Evolutionary conservation across 2,329 filamentous ascomycete genomes (phyloP).

Genomic region (Neofusicoccum ribis): DNA sequence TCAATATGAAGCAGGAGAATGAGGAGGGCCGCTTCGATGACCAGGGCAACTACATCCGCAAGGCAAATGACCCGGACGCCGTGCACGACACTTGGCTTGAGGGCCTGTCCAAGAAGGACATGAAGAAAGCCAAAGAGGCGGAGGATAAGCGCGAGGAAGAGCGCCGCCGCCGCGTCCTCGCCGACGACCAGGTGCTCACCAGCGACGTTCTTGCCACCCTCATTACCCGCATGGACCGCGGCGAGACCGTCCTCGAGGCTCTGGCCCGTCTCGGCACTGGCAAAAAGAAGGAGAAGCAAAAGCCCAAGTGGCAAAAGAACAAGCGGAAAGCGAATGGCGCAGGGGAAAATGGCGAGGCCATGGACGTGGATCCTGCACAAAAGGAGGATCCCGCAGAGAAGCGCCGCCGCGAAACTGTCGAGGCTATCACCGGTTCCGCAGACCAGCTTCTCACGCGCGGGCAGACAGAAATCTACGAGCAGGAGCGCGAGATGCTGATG

Average conservation of each 20-base stretch:
- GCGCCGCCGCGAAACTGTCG: slow-evolving; percentile 70
- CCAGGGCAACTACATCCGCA: slow-evolving; percentile 85
- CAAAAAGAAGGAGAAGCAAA: slow-evolving; percentile 46
- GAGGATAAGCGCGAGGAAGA: slow-evolving; percentile 45
- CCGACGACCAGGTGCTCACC: slow-evolving; percentile 73
- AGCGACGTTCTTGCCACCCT: slow-evolving; percentile 72
- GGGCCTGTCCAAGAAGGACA: slow-evolving; percentile 89
- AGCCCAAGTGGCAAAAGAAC: slow-evolving; percentile 66
- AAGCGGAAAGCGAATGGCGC: slow-evolving; percentile 41
- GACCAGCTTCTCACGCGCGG: slow-evolving; percentile 83
- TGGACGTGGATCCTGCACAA: slow-evolving; percentile 65
- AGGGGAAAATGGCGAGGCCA: slow-evolving; percentile 49
- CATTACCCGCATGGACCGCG: slow-evolving; percentile 71
- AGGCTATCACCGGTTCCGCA: slow-evolving; percentile 83
- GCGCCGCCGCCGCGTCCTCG: slow-evolving; percentile 66
- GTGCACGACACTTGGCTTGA: slow-evolving; percentile 92
- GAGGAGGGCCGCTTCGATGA: slow-evolving; percentile 94
- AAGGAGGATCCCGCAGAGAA: slow-evolving; percentile 66
- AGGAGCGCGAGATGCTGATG: slow-evolving; percentile 78
- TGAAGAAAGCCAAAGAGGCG: slow-evolving; percentile 71
- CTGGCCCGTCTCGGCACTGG: slow-evolving; percentile 75
- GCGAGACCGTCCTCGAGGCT: slow-evolving; percentile 87
- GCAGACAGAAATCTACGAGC: slow-evolving; percentile 87
- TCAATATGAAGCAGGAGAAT: slow-evolving; percentile 88
- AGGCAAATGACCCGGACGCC: slow-evolving; percentile 84